Evolutionary conservation across 345 rosid species (phyloP).

Genomic region (Iberis pinnata): DNA sequence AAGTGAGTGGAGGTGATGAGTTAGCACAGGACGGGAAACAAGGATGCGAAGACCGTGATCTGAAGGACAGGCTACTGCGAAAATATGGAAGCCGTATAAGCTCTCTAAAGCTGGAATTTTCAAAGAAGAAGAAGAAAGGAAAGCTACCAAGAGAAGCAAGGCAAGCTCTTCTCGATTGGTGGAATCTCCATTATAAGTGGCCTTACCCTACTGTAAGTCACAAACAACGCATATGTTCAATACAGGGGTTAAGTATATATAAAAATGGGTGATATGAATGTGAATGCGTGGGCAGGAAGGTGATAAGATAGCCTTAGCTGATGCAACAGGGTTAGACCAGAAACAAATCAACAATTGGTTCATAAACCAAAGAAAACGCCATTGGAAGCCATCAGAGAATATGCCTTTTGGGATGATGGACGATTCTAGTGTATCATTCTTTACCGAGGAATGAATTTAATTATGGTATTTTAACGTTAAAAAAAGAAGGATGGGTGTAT

Average conservation of each 20-base stretch:
- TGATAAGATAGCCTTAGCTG: constrained; percentile 65
- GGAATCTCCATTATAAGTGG: constrained; percentile 79
- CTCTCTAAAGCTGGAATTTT: constrained; percentile 66
- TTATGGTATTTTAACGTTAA: too few species aligned
- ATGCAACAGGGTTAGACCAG: constrained; percentile 85
- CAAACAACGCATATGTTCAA: not conserved
- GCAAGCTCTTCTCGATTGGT: constrained; percentile 71
- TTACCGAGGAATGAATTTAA: too few species aligned
- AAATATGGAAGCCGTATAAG: constrained; percentile 69
- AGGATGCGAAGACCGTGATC: constrained; percentile 51
- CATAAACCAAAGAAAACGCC: constrained; percentile 94
- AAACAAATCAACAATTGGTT: constrained; percentile 99
- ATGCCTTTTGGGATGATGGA: constrained; percentile 93
- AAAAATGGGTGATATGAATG: too few species aligned
- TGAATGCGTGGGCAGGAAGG: too few species aligned
- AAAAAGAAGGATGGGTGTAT: too few species aligned
- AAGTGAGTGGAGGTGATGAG: constrained; percentile 57
- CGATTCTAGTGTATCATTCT: constrained; percentile 5
- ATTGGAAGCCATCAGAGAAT: constrained; percentile 96
- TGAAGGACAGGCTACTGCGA: constrained; percentile 52
- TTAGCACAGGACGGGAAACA: constrained; percentile 39
- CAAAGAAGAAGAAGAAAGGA: constrained; percentile 88
- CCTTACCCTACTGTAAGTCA: constrained; percentile 75
- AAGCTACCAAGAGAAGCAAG: constrained; percentile 80
- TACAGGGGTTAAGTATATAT: too few species aligned